These are phyloP conservation scores for Amborella trichopoda DNA, from an alignment of 164 flowering plant species.

Conservation along the genomic window DNA sequence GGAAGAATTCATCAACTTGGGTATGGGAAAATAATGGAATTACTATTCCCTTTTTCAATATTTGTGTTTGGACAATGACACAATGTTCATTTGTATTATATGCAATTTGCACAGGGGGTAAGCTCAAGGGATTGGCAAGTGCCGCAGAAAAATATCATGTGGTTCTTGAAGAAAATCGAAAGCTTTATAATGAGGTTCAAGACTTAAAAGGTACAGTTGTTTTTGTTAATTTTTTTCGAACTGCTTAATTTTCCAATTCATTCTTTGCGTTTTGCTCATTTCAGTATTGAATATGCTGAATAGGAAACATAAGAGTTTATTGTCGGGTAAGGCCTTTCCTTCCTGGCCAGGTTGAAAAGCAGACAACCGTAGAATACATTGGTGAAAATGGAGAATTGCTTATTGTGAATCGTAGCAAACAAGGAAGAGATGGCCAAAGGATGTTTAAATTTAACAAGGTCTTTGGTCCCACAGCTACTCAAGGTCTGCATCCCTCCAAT, in stretches of 20 bases:
- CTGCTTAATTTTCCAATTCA: background rate
- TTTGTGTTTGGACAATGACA: conserved; percentile 5
- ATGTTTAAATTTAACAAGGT: conserved; percentile 85
- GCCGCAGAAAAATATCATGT: conserved; percentile 76
- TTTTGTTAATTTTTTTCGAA: background rate
- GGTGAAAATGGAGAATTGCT: conserved; percentile 91
- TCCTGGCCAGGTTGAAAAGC: conserved; percentile 58
- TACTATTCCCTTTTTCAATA: background rate
- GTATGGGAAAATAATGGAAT: conserved; percentile 20
- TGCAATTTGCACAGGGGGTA: conserved; percentile 31
- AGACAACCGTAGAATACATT: conserved; percentile 60
- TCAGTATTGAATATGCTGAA: background rate
- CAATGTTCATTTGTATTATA: background rate
- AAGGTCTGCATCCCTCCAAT: conserved; percentile 36
- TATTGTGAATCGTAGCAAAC: conserved; percentile 67
- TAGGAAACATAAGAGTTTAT: conserved; percentile 92
- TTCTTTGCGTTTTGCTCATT: background rate
- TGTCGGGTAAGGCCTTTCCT: conserved; percentile 94
- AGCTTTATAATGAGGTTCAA: conserved; percentile 87
- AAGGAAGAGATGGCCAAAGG: conserved; percentile 66
- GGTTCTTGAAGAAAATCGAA: conserved; percentile 81
- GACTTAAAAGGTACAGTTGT: conserved; percentile 74
- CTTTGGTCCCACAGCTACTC: conserved; percentile 63
- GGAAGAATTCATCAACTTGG: conserved; percentile 53
- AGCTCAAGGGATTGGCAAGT: conserved; percentile 55